A percentile compares a stretch with the other conserved stretches of the same genome.
Conservation (phyloP, 345 rosid genomes). For the Eucalyptus sp. region DNA sequence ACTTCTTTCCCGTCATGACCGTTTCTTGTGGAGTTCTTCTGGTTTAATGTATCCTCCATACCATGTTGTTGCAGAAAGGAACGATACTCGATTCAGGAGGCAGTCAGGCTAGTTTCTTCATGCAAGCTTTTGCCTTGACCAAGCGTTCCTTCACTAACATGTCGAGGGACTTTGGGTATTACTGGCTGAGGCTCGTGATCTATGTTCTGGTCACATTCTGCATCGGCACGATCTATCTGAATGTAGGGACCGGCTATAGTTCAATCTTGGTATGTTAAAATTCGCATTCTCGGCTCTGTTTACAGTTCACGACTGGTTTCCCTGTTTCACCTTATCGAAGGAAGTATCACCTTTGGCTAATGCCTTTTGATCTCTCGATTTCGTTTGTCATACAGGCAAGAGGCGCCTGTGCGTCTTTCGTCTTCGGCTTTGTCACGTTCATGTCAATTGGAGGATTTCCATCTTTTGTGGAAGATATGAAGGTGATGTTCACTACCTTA, state of each 20-base stretch:
- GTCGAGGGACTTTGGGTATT: slow-evolving; percentile 95
- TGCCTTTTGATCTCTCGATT: neutral
- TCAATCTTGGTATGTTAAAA: slow-evolving; percentile 64
- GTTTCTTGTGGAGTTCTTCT: neutral
- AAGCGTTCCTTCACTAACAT: slow-evolving; percentile 83
- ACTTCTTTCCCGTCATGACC: neutral
- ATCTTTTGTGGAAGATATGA: slow-evolving; percentile 93
- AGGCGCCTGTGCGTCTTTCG: slow-evolving; percentile 87
- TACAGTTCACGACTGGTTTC: neutral
- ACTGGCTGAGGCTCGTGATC: slow-evolving; percentile 90
- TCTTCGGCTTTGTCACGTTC: slow-evolving; percentile 89
- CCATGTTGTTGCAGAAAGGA: slow-evolving; percentile 49
- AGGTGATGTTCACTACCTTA: slow-evolving; percentile 22
- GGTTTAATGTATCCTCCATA: neutral
- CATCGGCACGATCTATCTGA: slow-evolving; percentile 81
- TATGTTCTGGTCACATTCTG: slow-evolving; percentile 75
- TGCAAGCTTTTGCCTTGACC: slow-evolving; percentile 74
- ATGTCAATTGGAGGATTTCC: slow-evolving; percentile 99
- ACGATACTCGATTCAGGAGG: slow-evolving; percentile 88
- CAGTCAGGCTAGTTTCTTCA: slow-evolving; percentile 89
- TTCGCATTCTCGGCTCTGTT: neutral
- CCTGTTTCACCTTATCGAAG: neutral
- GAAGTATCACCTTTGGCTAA: neutral
- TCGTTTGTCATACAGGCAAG: slow-evolving; percentile 50
- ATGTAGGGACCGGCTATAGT: slow-evolving; percentile 76